Evolutionary conservation across 352 stramenopile genomes (phyloP).

Genomic region (Globisporangium polare): DNA sequence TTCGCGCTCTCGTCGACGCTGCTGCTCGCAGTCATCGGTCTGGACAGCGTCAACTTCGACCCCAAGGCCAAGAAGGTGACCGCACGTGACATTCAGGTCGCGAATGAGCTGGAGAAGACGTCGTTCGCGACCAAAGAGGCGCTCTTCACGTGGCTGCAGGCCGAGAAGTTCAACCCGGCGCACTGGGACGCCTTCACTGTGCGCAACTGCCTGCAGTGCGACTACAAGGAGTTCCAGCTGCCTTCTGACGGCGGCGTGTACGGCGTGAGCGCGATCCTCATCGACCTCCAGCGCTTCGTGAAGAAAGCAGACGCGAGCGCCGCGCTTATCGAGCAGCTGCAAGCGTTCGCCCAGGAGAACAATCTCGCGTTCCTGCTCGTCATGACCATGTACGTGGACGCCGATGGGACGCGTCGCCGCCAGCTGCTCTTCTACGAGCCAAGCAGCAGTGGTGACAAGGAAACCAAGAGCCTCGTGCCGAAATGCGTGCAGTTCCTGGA

Average conservation of each 20-base stretch:
- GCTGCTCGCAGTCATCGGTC: slow-evolving; percentile 70
- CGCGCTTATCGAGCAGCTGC: slow-evolving; percentile 27
- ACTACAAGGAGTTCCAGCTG: slow-evolving; percentile 78
- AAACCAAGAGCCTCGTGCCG: slow-evolving; percentile 15
- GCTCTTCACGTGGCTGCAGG: slow-evolving; percentile 66
- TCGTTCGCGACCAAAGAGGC: slow-evolving; percentile 38
- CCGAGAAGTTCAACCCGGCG: slow-evolving; percentile 56
- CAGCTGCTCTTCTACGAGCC: slow-evolving; percentile 62
- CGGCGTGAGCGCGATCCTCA: slow-evolving; percentile 60
- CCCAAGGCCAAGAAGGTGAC: slow-evolving; percentile 77
- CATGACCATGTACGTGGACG: slow-evolving; percentile 59
- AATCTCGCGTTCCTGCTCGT: slow-evolving; percentile 58
- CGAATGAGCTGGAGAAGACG: slow-evolving; percentile 33
- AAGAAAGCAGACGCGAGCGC: slow-evolving; percentile 30
- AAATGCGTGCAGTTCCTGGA: slow-evolving; percentile 38
- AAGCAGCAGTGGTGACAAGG: slow-evolving; percentile 12
- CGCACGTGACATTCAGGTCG: slow-evolving; percentile 40
- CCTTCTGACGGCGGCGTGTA: slow-evolving; percentile 22
- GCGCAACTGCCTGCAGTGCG: slow-evolving; percentile 62
- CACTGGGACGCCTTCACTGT: slow-evolving; percentile 67
- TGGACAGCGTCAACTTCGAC: slow-evolving; percentile 81
- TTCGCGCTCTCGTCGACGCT: slow-evolving; percentile 57
- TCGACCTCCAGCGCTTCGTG: slow-evolving; percentile 49
- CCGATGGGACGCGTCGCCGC: slow-evolving; percentile 36
- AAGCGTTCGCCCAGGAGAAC: slow-evolving; percentile 41